Evolutionary conservation across 2,329 filamentous ascomycete genomes (phyloP), one percentile per base, ranked within the genome.

Genomic region (Pseudodiploospora longispora): DNA sequence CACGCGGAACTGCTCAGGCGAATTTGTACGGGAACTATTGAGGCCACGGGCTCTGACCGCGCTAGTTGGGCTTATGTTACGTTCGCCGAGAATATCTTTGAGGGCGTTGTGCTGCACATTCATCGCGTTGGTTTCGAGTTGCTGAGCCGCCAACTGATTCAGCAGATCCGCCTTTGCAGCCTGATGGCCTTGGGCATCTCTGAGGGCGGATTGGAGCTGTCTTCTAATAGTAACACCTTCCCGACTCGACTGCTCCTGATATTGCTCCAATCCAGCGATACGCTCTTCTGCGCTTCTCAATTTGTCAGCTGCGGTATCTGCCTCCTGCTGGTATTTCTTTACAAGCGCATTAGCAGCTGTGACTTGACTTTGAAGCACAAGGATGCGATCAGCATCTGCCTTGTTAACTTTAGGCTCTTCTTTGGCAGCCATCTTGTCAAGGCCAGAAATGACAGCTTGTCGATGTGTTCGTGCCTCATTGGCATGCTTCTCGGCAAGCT

Each of bases 231-330:
- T 80, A 43, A 98, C 81, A 40, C 89, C 89, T 64, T 98, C 94
- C 37, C 93, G 80, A 64, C 90, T 97, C 4, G 90, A 85, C 65
- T 98, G 93, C 60, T 98, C 93, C 66, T 98, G 93, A 62, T 97
- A 97, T 29, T 89, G 87, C 63, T 98, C 93, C 4, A 98, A 76
- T 6, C 93, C 93, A 5, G 93, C 94, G 61, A 98, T 97, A 36
- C 93, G 83, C 68, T 97, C 94, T 66, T 98, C 94, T 4, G 93
- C 93, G 47, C 85, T 85, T 42, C 93, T 85, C 42, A 98, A 74
- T 61, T 90, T 94, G 59, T 96, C 89, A 0, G 88, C 85, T 3
- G 90, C 89, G 28, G 75, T 69, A 61, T 98, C 88, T 1, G 90
- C 91, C 47, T 94, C 90, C 48, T 83, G 76, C 62, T 96, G 89